Evolutionary conservation across 1,139 yeast genomes (phyloP).

Genomic region (Sugiyamaella grinbergsii): DNA sequence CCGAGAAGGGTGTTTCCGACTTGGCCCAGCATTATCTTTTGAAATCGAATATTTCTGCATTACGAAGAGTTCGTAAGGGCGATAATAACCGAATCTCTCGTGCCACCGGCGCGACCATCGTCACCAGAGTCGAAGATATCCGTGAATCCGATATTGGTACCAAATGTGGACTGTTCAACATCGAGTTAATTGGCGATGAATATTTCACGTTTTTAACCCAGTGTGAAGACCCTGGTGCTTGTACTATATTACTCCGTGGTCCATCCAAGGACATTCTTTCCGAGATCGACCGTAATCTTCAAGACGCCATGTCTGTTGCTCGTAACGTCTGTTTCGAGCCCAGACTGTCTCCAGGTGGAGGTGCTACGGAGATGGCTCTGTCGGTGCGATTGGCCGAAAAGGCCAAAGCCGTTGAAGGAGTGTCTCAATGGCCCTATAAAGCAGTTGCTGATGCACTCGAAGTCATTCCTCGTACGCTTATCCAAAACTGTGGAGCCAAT

Average conservation of each 20-base stretch:
- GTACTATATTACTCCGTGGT: conserved; percentile 90
- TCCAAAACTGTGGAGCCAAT: conserved; percentile 97
- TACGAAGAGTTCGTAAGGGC: conserved; percentile 93
- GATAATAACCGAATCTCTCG: conserved; percentile 97
- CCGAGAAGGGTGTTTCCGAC: conserved; percentile 98
- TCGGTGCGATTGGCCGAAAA: conserved; percentile 84
- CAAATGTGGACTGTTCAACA: conserved; percentile 85
- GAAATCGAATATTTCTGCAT: conserved; percentile 89
- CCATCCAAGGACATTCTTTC: conserved; percentile 96
- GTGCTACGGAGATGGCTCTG: conserved; percentile 99
- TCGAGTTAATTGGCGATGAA: conserved; percentile 96
- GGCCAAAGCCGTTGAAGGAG: conserved; percentile 91
- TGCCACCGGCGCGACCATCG: conserved; percentile 97
- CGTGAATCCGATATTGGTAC: conserved; percentile 89
- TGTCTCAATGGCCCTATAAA: conserved; percentile 98
- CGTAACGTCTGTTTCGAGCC: conserved; percentile 96
- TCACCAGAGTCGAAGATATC: conserved; percentile 91
- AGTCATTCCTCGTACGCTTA: conserved; percentile 94
- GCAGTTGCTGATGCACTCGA: conserved; percentile 99
- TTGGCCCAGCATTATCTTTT: conserved; percentile 94
- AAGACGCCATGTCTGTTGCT: conserved; percentile 98
- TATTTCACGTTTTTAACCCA: conserved; percentile 84
- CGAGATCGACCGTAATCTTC: conserved; percentile 95
- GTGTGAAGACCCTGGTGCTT: conserved; percentile 86
- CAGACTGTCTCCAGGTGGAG: conserved; percentile 96